Conservation (phyloP, 1,139 yeast genomes). For the Yamadazyma dushanensis region DNA sequence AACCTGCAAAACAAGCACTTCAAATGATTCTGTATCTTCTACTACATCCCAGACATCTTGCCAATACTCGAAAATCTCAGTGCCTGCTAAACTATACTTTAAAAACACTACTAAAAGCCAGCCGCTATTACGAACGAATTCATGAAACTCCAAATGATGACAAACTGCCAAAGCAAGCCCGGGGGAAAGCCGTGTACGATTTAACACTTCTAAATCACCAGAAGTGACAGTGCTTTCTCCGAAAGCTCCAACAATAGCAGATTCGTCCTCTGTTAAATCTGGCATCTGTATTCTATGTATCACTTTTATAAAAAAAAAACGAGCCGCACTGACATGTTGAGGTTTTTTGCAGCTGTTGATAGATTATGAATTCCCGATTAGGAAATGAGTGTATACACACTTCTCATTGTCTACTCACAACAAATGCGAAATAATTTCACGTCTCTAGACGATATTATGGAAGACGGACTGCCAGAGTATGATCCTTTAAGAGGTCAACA, state of each 20-base stretch:
- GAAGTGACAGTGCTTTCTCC: not conserved
- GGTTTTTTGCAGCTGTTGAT: not conserved
- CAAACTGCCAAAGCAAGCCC: not conserved
- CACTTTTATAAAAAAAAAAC: too few species aligned
- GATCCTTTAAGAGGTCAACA: conserved; percentile 41
- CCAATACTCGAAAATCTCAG: conserved; percentile 11
- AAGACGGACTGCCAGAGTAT: conserved; percentile 17
- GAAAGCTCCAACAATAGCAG: not conserved
- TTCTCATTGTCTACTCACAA: conserved; percentile 1
- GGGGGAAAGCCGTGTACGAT: conserved; percentile 1
- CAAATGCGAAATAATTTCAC: not conserved
- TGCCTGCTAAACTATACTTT: conserved; percentile 3
- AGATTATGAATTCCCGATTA: conserved; percentile 6
- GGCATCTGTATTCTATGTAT: too few species aligned
- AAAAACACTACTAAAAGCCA: conserved; percentile 13
- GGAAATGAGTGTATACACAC: conserved; percentile 3
- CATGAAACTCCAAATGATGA: not conserved
- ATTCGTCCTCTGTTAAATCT: not conserved
- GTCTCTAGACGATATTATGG: conserved; percentile 9
- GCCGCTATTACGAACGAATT: conserved; percentile 6
- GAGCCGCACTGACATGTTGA: not conserved
- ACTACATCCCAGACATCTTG: conserved; percentile 7
- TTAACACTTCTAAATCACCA: not conserved
- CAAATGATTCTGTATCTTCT: not conserved
- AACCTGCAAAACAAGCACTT: not conserved